Evolutionary conservation across 2,329 filamentous ascomycete genomes (phyloP), one percentile per base, ranked within the genome.

Genomic region (Xylaria sp.): DNA sequence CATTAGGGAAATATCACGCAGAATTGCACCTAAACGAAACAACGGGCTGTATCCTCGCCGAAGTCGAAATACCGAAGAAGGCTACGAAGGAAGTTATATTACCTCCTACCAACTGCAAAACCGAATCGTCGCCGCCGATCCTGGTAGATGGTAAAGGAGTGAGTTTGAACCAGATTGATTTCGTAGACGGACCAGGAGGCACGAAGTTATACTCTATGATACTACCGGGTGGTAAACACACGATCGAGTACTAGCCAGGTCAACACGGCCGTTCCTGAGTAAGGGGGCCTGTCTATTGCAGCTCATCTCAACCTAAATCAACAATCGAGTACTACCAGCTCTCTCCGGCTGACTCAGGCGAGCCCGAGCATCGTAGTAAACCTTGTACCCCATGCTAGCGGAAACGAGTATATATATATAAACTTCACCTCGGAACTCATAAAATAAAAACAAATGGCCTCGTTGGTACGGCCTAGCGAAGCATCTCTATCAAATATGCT

Each of bases 1-100:
- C 72, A 12, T 65, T 82, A 23, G 82, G 82, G 0, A 79, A 78
- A 53, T 83, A 61, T 21, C 9, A 23, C 16, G 66, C 66, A 10
- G 21, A 48, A 18, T n/a, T 62, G 27, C 29, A 18, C 9, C 23
- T 54, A 23, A 48, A 62, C 16, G 18, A 2, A 3, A 53, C 54
- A 23, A 59, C 47, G 2, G 59, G 51, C 3, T 66, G 64, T 25
- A 51, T 50, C 12, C 27, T 55, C 32, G 59, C 51, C 12, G 51
- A 66, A 25, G 29, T 66, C 32, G 50, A 57, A 4, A 44, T 66
- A 13, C 64, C 64, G 16, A 16, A 44, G 13, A 23, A 23, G 21
- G 59, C 16, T 2, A 25, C 51, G 29, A 51, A 13, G 25, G 42
- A 66, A 40, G 35, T 66, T 18, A 23, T 62, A 5, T 51, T 55